Evolutionary conservation across 768 basidiomycete species (phyloP), one percentile per base, ranked within the genome.

Genomic region (Pleurotus platypus): DNA sequence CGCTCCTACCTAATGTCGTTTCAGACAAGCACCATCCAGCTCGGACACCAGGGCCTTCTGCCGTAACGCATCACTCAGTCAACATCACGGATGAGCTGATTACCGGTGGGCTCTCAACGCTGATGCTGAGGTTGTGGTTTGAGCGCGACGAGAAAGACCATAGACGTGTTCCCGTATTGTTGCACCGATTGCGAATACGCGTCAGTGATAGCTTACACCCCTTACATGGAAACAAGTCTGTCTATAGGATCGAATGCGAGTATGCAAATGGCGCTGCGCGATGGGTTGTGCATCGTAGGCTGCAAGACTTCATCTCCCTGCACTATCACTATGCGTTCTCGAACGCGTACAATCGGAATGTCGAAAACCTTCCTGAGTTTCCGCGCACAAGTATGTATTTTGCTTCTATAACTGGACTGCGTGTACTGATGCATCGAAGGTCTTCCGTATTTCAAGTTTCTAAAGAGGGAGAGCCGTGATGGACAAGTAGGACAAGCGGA

Each of bases 231-330:
- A 74, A 83, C 46, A 90, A 89, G 66, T 84, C 90, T 4, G 85
- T 92, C 2, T 95, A 95, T 68, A 84, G 92, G 13, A 93, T 95
- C 62, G 93, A 95, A 70, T 98, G 94, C 68, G 92, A 97, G 70
- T 98, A 99, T 69, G 96, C 93, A 0, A 94, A 96, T 61, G 93
- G 93, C 18, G 87, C 88, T 11, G 85, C 81, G 66, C 78, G 94
- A 69, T 99, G 97, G 96, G 95, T 97, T 26, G 80, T 93, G n/a
- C 94, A 94, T 70, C 87, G 96, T 53, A 88, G 95, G 71, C 78
- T 97, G 55, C 86, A 92, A 60, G 96, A 98, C 69, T 97, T 99
- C 66, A 55, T 96, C 46, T 89, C 89, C 22, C 72, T 99, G 20
- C 95, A 98, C 69, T 81, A 88, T 0, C 94, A 98, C 68, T 97